Base-by-base conservation (phyloP, 2,329 filamentous ascomycete species). In the Cyphellophora attinorum region DNA sequence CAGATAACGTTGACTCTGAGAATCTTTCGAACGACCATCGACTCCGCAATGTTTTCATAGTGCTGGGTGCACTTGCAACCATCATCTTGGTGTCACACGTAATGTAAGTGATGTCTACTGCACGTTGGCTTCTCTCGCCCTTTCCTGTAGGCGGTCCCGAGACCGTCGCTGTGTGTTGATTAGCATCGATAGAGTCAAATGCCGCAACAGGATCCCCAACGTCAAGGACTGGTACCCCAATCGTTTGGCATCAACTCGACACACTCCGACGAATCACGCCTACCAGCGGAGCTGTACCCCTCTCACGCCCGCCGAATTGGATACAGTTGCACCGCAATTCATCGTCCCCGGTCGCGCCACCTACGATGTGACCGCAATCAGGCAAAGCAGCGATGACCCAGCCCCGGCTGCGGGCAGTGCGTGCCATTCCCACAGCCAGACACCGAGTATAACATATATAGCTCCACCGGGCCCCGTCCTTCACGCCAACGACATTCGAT, bases 211-310 rank as follows among this genome's bases (percentile, higher is more conserved):
- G n/a, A 25, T 25, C n/a, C 21, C 21, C 21, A 8, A 25, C n/a
- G n/a, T 25, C 21, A 25, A 25, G 21, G n/a, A 25, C 21, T 25
- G 21, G 21, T 25, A n/a, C n/a, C n/a, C n/a, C n/a, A n/a, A n/a
- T n/a, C n/a, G n/a, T n/a, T n/a, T n/a, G n/a, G n/a, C n/a, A n/a
- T n/a, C n/a, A n/a, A n/a, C n/a, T n/a, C n/a, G n/a, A n/a, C n/a
- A n/a, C n/a, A n/a, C n/a, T n/a, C n/a, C n/a, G n/a, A n/a, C n/a
- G n/a, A n/a, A n/a, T n/a, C n/a, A n/a, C n/a, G n/a, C n/a, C n/a
- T n/a, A n/a, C n/a, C n/a, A n/a, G n/a, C n/a, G n/a, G n/a, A n/a
- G n/a, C n/a, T n/a, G n/a, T n/a, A n/a, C 21, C n/a, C 8, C 21
- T 25, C n/a, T 25, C n/a, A 25, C 21, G 8, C 21, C 8, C 8